Base-by-base conservation (phyloP, 202 grass and related monocot genomes). In the Sporobolus alterniflorus region DNA sequence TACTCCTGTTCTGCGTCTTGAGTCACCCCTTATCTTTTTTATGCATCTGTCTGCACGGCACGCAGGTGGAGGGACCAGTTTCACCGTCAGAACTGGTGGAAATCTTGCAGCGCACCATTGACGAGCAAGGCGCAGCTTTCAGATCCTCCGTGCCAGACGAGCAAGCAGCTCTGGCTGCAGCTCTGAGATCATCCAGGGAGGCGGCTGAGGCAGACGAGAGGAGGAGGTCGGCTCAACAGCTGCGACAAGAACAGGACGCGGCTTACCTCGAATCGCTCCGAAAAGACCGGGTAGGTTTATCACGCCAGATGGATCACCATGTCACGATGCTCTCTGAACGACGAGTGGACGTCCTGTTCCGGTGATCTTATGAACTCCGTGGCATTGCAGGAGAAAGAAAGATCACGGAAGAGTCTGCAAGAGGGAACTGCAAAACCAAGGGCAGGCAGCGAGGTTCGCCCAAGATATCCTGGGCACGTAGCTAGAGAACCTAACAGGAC, bases 61-160 rank as follows among this genome's bases (percentile, higher is more conserved):
- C 73, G 57, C 79, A 94, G 92, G 65, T 94, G 12, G 90, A 92
- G 76, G 92, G 92, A 11, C 84, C 90, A 11, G 84, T 92, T 33
- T 92, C 92, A 6, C 83, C 87, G n/a, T 86, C 90, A 6, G 84
- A 91, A 75, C 82, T 94, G 30, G 81, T 94, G 72, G 89, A 94
- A 76, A 88, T 92, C 69, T 44, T 94, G 67, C 89, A 94, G 69
- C 82, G 87, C 64, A 90, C 74, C 78, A 92, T 90, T 4, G 92
- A 94, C 1, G 92, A 90, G 72, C 92, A 94, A 78, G 55, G 87
- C 20, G 67, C 78, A 0, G 78, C 90, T 56, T 94, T 90, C 59
- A 39, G 62, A 68, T 11, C 74, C 7, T 56, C 22, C 48, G 41
- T 47, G 44, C n/a, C 71, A 0, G 64, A 71, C 2, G 82, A 57